These are phyloP conservation scores for Ophiostoma ips DNA, from an alignment of 2,329 filamentous ascomycete genomes.

Conservation along the genomic window DNA sequence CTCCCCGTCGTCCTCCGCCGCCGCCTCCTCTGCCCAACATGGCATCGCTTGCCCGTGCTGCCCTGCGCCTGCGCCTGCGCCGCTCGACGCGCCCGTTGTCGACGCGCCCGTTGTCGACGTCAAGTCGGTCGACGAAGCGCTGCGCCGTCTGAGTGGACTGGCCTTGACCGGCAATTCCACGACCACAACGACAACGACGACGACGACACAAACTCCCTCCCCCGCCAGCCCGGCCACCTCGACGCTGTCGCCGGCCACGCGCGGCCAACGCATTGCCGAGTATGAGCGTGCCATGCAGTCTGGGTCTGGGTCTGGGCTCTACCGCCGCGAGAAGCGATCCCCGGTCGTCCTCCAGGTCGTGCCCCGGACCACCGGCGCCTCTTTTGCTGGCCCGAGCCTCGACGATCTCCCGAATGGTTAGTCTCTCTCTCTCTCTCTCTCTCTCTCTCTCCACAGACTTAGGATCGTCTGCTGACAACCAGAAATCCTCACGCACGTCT, in stretches of 20 bases:
- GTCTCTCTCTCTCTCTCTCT: constrained; percentile 15
- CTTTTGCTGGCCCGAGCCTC: constrained; percentile 32
- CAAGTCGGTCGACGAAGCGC: constrained; percentile 33
- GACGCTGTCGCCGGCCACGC: too few relatives aligned
- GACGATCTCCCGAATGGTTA: constrained; percentile 69
- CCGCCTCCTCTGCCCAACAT: constrained; percentile 35
- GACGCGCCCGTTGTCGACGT: constrained; percentile 22
- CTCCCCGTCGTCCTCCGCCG: constrained; percentile 17
- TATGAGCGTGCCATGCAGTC: constrained; percentile 46
- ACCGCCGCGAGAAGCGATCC: constrained; percentile 14
- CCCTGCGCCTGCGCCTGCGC: constrained; percentile 25
- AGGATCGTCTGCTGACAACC: constrained; percentile 8
- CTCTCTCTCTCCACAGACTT: constrained; percentile 10
- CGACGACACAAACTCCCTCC: too few relatives aligned
- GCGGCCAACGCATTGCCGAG: constrained; percentile 42
- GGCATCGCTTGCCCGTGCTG: constrained; percentile 37
- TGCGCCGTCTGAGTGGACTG: constrained; percentile 37
- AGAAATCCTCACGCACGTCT: constrained; percentile 86
- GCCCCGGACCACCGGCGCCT: constrained; percentile 2
- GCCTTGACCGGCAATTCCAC: too few relatives aligned
- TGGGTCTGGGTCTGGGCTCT: too few relatives aligned
- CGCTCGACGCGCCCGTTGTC: constrained; percentile 6
- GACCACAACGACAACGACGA: too few relatives aligned
- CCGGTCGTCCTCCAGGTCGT: neutral
- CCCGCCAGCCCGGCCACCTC: too few relatives aligned